Evolutionary conservation across 345 rosid genomes (phyloP).

Genomic region (Draba incana): DNA sequence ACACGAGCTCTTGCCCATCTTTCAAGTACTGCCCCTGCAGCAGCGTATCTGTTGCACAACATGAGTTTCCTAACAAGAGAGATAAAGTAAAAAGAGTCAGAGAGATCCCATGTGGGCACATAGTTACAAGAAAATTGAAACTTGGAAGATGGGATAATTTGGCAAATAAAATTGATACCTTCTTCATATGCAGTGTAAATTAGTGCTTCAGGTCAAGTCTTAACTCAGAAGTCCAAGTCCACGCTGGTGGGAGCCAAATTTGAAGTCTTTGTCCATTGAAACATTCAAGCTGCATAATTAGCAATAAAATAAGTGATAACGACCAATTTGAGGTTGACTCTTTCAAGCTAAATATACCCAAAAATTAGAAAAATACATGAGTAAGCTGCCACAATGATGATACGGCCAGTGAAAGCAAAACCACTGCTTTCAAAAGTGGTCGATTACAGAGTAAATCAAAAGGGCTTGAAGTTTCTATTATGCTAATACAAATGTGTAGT

Average conservation of each 20-base stretch:
- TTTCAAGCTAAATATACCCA: neutral
- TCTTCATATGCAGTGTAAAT: conserved; percentile 12
- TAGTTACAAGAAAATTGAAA: conserved; percentile 2
- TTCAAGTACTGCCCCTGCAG: conserved; percentile 39
- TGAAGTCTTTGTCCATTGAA: conserved; percentile 9
- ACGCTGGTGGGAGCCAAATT: conserved; percentile 17
- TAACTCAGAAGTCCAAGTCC: conserved; percentile 27
- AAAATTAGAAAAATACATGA: neutral
- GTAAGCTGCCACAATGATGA: conserved; percentile 8
- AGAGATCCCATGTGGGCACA: neutral
- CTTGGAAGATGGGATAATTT: conserved; percentile 11
- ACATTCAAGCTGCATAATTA: neutral
- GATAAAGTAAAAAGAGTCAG: conserved; percentile 1
- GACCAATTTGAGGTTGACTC: conserved; percentile 2
- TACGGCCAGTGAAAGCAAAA: too few relatives aligned
- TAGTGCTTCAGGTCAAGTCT: conserved; percentile 8
- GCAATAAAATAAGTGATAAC: neutral
- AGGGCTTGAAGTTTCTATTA: too few relatives aligned
- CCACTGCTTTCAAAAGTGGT: too few relatives aligned
- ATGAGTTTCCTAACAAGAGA: conserved; percentile 30
- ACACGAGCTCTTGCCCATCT: conserved; percentile 36
- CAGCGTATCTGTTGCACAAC: conserved; percentile 35
- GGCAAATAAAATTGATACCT: neutral
- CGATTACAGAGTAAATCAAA: too few relatives aligned
- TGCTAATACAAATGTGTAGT: too few relatives aligned